Percentiles rank a stretch among this genome's conserved stretches.
phyloP scores from a whole-genome alignment of 108 stramenopile genomes.

The Skeletonema costatum region DNA sequence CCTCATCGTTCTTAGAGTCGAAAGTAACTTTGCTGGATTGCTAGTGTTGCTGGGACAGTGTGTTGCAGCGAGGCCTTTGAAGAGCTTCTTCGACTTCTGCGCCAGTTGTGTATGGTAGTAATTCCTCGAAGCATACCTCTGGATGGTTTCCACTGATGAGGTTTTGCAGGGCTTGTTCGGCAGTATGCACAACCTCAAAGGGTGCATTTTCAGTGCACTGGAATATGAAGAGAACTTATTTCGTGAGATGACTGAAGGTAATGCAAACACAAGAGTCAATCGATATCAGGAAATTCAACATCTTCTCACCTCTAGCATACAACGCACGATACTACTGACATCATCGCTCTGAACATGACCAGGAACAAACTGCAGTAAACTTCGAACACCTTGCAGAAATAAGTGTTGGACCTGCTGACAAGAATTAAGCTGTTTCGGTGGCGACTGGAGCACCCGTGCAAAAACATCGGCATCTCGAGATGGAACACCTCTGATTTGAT shows the following conservation, averaged over 20 bases:
- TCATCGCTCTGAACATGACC: conserved; percentile 26
- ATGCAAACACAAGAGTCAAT: background rate
- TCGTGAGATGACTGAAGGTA: background rate
- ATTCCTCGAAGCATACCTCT: conserved; percentile 43
- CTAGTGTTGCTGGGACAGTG: background rate
- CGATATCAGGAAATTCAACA: background rate
- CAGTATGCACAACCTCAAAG: conserved; percentile 57
- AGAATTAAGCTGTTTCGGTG: conserved; percentile 35
- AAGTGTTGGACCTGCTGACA: conserved; percentile 45
- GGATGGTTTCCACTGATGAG: conserved; percentile 36
- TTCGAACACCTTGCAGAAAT: conserved; percentile 49
- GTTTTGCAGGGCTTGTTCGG: conserved; percentile 55
- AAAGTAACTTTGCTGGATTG: conserved; percentile 40
- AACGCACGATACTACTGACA: conserved; percentile 31
- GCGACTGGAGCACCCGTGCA: conserved; percentile 29
- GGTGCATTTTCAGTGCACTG: conserved; percentile 47
- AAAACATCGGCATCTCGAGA: conserved; percentile 5
- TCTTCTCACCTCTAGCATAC: conserved; percentile 44
- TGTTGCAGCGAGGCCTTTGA: conserved; percentile 12
- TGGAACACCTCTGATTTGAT: conserved; percentile 22
- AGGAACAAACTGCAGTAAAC: conserved; percentile 49
- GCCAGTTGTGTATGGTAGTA: conserved; percentile 20
- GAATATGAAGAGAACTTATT: background rate
- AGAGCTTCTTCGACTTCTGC: background rate
- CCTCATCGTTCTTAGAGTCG: conserved; percentile 35